These are phyloP conservation scores for Leccinum fibrillosum DNA, from an alignment of 768 basidiomycete species.

Conservation along the genomic window DNA sequence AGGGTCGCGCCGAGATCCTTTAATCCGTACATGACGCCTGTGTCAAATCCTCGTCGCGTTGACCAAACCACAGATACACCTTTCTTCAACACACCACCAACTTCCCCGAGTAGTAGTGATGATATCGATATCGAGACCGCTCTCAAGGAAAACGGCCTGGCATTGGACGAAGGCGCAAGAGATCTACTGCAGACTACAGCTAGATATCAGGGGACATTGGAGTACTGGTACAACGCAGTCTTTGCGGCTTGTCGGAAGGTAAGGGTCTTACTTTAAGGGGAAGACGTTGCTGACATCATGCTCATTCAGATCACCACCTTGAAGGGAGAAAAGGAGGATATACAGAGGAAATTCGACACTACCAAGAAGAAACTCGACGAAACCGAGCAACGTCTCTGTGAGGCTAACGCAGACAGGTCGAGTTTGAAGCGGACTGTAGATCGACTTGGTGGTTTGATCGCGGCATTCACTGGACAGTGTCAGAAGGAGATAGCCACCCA, in stretches of 20 bases:
- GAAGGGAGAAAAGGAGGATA: conserved; percentile 12
- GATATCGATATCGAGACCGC: background rate
- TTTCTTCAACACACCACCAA: conserved; percentile 5
- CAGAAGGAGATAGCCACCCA: background rate
- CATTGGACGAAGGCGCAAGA: background rate
- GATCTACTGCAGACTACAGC: conserved; percentile 18
- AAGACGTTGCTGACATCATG: background rate
- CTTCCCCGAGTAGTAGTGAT: background rate
- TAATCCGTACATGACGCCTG: conserved; percentile 26
- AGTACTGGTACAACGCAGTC: conserved; percentile 13
- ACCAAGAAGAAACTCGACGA: conserved; percentile 17
- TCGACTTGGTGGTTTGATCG: conserved; percentile 9
- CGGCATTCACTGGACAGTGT: conserved; percentile 10
- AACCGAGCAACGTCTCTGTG: conserved; percentile 15
- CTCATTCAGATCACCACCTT: conserved; percentile 13
- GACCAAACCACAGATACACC: background rate
- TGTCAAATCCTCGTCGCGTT: conserved; percentile 21
- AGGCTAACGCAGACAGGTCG: conserved; percentile 15
- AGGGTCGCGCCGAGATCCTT: conserved; percentile 14
- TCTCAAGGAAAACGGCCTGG: background rate
- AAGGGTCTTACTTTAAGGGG: background rate
- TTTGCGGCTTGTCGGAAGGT: conserved; percentile 10
- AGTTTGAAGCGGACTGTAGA: conserved; percentile 11
- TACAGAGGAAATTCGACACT: conserved; percentile 14
- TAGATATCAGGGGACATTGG: conserved; percentile 12